Percentiles rank a stretch among this genome's conserved stretches.
These are phyloP conservation scores for Lactifluus subvellereus DNA, from an alignment of 768 basidiomycete species.

Conservation along the genomic window DNA sequence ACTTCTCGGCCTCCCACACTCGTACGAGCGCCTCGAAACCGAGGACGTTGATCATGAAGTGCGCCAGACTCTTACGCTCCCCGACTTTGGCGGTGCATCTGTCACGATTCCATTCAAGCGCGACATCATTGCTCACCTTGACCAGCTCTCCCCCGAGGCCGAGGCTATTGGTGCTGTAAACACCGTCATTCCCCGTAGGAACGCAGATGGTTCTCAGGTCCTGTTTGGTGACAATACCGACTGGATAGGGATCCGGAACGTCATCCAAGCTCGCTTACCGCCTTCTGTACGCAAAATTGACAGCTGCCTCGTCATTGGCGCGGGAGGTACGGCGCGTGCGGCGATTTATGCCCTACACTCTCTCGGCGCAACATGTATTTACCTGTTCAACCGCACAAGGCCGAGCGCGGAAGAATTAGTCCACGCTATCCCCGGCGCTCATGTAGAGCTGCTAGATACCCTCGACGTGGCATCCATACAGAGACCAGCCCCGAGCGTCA, in stretches of 20 bases:
- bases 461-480: constrained; percentile 49
- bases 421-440: constrained; percentile 56
- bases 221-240: constrained; percentile 94
- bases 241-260: constrained; percentile 79
- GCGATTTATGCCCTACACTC: constrained; percentile 84
- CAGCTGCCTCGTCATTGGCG: constrained; percentile 82
- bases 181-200: constrained; percentile 63
- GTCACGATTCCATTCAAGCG: constrained; percentile 97
- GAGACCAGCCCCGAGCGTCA: constrained; percentile 53
- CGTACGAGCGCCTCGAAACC: constrained; percentile 76
- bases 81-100: constrained; percentile 89
- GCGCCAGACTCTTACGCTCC: constrained; percentile 51
- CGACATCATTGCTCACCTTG: constrained; percentile 79
- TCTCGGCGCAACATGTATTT: constrained; percentile 64
- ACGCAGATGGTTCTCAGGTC: constrained; percentile 39
- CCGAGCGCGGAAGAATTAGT: constrained; percentile 68
- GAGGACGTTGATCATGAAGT: constrained; percentile 57
- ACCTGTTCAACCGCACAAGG: constrained; percentile 84
- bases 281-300: constrained; percentile 33
- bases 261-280: constrained; percentile 42
- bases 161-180: constrained; percentile 91
- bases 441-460: constrained; percentile 53
- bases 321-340: constrained; percentile 91
- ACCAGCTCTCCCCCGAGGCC: constrained; percentile 74
- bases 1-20: constrained; percentile 76